Conservation (phyloP, 305 asterid genomes). For the Fraxinus floribunda region DNA sequence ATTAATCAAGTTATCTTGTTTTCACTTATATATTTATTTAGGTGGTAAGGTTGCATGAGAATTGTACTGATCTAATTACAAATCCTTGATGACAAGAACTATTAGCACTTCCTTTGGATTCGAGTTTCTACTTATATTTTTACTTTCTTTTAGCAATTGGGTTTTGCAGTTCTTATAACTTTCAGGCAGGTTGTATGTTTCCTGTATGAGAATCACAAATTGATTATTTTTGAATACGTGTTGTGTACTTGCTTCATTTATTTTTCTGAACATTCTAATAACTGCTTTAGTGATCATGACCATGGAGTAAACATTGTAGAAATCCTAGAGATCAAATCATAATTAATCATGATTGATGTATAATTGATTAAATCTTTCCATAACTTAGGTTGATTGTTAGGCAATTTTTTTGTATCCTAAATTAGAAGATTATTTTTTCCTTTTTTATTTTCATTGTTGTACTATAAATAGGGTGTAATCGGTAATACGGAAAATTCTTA, state of each 20-base stretch:
- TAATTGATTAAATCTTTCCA: not conserved
- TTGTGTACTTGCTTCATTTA: not conserved
- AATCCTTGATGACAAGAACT: not conserved
- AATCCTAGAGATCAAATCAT: not conserved
- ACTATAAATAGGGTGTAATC: not conserved
- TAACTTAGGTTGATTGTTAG: not conserved
- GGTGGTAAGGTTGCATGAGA: conserved; percentile 10
- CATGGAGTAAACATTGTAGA: not conserved
- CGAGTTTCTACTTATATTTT: conserved; percentile 2
- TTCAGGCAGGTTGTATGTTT: not conserved
- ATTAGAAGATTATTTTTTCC: no score
- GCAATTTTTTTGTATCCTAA: not conserved
- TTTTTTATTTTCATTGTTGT: not conserved
- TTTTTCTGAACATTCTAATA: conserved; percentile 5
- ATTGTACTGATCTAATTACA: conserved; percentile 5
- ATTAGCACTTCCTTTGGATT: conserved; percentile 8
- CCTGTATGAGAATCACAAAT: not conserved
- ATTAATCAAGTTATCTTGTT: conserved; percentile 8
- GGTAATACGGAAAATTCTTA: not conserved
- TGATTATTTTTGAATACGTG: not conserved
- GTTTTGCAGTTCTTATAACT: conserved; percentile 13
- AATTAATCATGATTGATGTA: not conserved
- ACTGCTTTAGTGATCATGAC: not conserved
- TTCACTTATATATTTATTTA: not conserved
- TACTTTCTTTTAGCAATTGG: conserved; percentile 6